These are phyloP conservation scores for Globisporangium camurandrum DNA, from an alignment of 352 stramenopile species.

Conservation along the genomic window DNA sequence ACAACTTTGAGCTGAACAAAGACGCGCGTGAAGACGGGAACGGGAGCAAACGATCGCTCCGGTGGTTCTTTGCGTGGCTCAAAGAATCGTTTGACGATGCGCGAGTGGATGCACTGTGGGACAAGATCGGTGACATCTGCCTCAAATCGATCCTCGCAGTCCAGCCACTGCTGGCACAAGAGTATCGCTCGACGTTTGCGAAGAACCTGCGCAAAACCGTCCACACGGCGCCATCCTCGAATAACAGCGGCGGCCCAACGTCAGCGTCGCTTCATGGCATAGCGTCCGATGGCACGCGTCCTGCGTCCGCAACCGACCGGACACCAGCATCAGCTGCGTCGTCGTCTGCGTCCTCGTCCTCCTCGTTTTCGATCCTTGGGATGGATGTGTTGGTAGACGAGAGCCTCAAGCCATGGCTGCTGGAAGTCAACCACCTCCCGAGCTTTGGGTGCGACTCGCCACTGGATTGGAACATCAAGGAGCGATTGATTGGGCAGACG, in stretches of 20 bases:
- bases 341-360: conserved; percentile 20
- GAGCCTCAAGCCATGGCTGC: conserved; percentile 91
- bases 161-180: conserved; percentile 87
- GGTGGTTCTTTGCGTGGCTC: conserved; percentile 92
- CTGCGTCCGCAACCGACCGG: conserved; percentile 14
- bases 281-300: background rate
- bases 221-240: conserved; percentile 23
- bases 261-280: conserved; percentile 3
- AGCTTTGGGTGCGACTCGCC: conserved; percentile 93
- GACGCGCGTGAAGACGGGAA: conserved; percentile 44
- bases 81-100: conserved; percentile 45
- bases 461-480: conserved; percentile 94
- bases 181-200: conserved; percentile 87
- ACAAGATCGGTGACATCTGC: conserved; percentile 90
- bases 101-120: conserved; percentile 81
- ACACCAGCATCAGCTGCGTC: background rate
- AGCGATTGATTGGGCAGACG: conserved; percentile 89
- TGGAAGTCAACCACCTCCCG: conserved; percentile 97
- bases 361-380: conserved; percentile 90
- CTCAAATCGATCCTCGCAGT: conserved; percentile 92
- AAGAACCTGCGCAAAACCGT: conserved; percentile 67
- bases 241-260: too few relatives aligned
- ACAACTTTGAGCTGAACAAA: conserved; percentile 84
- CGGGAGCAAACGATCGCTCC: conserved; percentile 83
- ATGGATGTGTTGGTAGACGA: conserved; percentile 96